These are phyloP conservation scores for Tetracladium maxilliforme DNA, from an alignment of 2,329 filamentous ascomycete genomes.

Conservation along the genomic window DNA sequence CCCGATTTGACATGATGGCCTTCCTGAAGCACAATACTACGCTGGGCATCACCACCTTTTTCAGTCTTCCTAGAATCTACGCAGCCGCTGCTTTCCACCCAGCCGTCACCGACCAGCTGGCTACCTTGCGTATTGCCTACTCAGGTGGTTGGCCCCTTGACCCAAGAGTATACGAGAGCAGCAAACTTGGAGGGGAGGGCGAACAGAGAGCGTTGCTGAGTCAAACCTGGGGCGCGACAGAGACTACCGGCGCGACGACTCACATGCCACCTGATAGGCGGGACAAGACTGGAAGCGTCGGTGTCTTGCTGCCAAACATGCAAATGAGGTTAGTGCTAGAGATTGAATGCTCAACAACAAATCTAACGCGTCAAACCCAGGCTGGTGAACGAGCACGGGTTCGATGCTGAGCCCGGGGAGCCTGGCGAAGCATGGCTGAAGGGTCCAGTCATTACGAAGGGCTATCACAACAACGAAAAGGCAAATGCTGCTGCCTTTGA, in stretches of 20 bases:
- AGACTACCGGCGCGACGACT: constrained; percentile 20
- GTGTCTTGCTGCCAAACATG: constrained; percentile 3
- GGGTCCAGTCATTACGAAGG: constrained; percentile 16
- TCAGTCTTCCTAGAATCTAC: constrained; percentile 46
- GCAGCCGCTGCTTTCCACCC: constrained; percentile 41
- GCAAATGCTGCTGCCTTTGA: constrained; percentile 13
- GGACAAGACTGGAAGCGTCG: constrained; percentile 3
- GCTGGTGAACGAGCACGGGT: constrained; percentile 40
- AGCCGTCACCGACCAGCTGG: constrained; percentile 39
- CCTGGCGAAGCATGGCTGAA: constrained; percentile 11
- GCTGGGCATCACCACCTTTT: constrained; percentile 36
- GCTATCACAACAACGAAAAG: constrained; percentile 17
- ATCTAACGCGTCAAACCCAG: too few relatives aligned
- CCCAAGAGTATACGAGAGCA: constrained; percentile 32
- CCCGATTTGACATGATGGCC: constrained; percentile 36
- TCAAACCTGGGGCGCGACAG: too few relatives aligned
- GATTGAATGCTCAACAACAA: too few relatives aligned
- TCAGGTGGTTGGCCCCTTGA: constrained; percentile 45
- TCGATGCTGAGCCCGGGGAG: constrained; percentile 29
- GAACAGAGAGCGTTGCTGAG: constrained; percentile 35
- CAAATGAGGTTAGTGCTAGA: too few relatives aligned
- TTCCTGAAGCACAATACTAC: constrained; percentile 37
- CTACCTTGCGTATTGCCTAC: constrained; percentile 29
- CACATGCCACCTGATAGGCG: constrained; percentile 5
- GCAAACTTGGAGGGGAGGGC: constrained; percentile 38